A percentile compares a stretch with the other conserved stretches of the same genome.
These are phyloP conservation scores for Silene conica DNA, from an alignment of 148 eudicot genomes.

Conservation along the genomic window DNA sequence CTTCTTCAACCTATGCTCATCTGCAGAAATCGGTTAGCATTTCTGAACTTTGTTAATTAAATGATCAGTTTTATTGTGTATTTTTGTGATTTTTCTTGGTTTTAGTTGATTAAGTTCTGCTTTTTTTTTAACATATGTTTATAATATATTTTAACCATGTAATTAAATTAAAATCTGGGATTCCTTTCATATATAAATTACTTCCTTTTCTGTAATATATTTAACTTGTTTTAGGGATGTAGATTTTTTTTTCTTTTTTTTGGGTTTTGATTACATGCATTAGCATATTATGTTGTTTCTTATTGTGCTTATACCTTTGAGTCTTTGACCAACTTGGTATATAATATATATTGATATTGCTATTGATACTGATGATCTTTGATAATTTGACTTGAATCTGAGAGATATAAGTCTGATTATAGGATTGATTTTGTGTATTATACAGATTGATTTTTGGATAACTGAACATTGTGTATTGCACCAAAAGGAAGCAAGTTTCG, in stretches of 20 bases:
- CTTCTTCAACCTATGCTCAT: constrained; percentile 1
- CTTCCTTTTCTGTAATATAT: neutral
- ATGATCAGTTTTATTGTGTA: neutral
- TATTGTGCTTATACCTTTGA: neutral
- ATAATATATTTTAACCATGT: neutral
- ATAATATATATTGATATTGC: too few species aligned
- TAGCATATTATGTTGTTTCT: neutral
- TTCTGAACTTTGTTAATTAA: neutral
- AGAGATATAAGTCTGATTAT: constrained; percentile 7
- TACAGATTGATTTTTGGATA: constrained; percentile 28
- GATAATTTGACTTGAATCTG: neutral
- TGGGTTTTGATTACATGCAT: constrained; percentile 3
- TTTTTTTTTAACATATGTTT: neutral
- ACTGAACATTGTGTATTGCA: constrained; percentile 21
- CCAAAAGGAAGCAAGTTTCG: constrained; percentile 13
- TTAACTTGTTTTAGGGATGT: neutral
- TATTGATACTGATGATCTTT: constrained; percentile 7
- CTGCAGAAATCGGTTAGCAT: constrained; percentile 23
- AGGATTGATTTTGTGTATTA: constrained; percentile 13
- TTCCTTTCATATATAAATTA: neutral
- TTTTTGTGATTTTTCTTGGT: neutral
- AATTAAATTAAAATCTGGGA: neutral
- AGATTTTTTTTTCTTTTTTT: neutral
- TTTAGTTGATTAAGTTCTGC: neutral
- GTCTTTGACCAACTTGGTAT: constrained; percentile 1